Base-by-base conservation (phyloP, 768 basidiomycete genomes). In the Candolleomyces efflorescens region DNA sequence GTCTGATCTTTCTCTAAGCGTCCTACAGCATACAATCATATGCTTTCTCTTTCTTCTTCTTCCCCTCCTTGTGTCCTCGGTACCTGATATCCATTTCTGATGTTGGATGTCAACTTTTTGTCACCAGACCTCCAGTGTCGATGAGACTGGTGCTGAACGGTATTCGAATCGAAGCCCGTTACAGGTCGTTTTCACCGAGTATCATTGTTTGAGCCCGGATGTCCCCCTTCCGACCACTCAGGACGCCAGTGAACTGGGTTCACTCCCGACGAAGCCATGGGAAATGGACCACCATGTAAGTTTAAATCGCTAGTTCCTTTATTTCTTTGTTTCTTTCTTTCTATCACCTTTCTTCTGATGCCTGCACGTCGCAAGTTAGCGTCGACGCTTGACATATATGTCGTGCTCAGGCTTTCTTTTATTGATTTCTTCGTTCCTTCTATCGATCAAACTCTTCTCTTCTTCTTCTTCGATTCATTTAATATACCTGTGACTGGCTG, bases 151-250 rank as follows among this genome's bases (percentile, higher is more conserved):
- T 12, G 44, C 18, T 20, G 45, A 47, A 38, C 59, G 69, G 44
- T 81, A 80, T 63, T 55, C 73, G 5, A 77, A 77, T 62, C 73
- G 78, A 32, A 75, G 75, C 54, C 79, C 81, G 1, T 75, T 83
- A 61, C 81, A 83, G 66, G 82, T 80, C 59, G 68, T 68, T 45
- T 69, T 83, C 6, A 69, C 71, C 3, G 80, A 82, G 56, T 70
- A 79, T 63, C 62, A 76, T 26, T 75, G 77, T 57, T 80, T 74
- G 58, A 68, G 65, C 38, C 76, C 77, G 15, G 65, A 71, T 64
- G 44, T 68, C 6, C 76, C 78, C 36, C 61, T 71, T 18, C 67
- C 65, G 17, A 63, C 53, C 13, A 54, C 13, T n/a, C 44, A 41
- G 20, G 58, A 60, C 53, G 61, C 50, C 7, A 64, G 41, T 54